These are phyloP conservation scores for Drechslerella dactyloides DNA, from an alignment of 2,329 filamentous ascomycete genomes.

Conservation along the genomic window DNA sequence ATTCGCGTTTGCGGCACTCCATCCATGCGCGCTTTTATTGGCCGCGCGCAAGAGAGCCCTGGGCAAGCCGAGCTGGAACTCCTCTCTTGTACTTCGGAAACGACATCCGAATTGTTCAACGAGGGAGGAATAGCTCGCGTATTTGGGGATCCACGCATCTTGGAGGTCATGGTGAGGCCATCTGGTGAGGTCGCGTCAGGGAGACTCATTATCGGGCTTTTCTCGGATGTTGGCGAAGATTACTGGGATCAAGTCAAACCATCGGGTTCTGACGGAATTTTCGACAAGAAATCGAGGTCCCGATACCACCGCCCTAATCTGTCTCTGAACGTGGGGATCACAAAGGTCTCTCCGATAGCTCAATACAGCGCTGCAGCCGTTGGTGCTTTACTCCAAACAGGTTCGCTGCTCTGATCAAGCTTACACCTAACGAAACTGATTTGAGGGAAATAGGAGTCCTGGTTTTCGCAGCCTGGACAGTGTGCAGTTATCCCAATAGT, in stretches of 20 bases:
- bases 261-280: constrained; percentile 22
- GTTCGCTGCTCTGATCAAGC: constrained; percentile 7
- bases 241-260: too few species aligned
- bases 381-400: constrained; percentile 26
- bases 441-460: constrained; percentile 12
- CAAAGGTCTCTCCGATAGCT: constrained; percentile 17
- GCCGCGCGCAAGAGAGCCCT: constrained; percentile 16
- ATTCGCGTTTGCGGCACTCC: constrained; percentile 54
- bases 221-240: too few species aligned
- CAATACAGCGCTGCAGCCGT: constrained; percentile 26
- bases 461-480: constrained; percentile 21
- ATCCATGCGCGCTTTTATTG: constrained; percentile 25
- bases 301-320: constrained; percentile 43
- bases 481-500: constrained; percentile 5
- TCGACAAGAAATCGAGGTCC: constrained; percentile 15
- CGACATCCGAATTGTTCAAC: constrained; percentile 15
- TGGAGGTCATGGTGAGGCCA: constrained; percentile 35
- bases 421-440: not conserved
- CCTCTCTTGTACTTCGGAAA: constrained; percentile 19
- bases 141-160: constrained; percentile 16
- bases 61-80: constrained; percentile 7
- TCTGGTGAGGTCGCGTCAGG: too few species aligned
- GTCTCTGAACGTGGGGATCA: constrained; percentile 46
- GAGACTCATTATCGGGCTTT: too few species aligned
- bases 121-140: constrained; percentile 20